Evolutionary conservation across 2,329 filamentous ascomycete genomes (phyloP).

Genomic region (Ceratocystis smalleyi): DNA sequence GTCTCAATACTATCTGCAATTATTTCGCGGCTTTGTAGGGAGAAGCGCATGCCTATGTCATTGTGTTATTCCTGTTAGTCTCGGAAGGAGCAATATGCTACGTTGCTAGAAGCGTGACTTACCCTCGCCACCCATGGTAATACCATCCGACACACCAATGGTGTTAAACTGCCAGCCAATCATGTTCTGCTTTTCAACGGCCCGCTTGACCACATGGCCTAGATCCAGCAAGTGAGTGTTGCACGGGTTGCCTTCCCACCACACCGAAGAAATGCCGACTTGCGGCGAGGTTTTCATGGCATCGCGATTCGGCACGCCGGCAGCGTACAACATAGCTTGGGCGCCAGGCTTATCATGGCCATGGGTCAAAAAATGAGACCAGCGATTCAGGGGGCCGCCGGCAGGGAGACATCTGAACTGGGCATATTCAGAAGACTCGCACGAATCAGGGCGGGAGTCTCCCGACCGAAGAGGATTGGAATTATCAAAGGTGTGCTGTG

Average conservation of each 20-base stretch:
- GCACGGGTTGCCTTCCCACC: constrained; percentile 97
- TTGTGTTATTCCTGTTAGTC: neutral
- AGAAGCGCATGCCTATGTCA: constrained; percentile 70
- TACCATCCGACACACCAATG: constrained; percentile 74
- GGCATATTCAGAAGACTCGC: constrained; percentile 31
- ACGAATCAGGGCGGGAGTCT: neutral
- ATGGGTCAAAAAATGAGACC: constrained; percentile 66
- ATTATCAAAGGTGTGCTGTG: neutral
- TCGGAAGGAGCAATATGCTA: neutral
- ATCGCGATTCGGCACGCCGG: constrained; percentile 67
- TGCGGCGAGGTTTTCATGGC: constrained; percentile 85
- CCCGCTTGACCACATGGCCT: constrained; percentile 71
- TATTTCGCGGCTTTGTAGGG: constrained; percentile 75
- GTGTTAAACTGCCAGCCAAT: constrained; percentile 92
- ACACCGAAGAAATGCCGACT: constrained; percentile 78
- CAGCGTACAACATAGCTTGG: constrained; percentile 92
- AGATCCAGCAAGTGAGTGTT: constrained; percentile 47
- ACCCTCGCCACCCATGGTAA: constrained; percentile 92
- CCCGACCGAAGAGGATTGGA: constrained; percentile 1
- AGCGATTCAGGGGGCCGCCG: constrained; percentile 56
- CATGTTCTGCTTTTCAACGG: constrained; percentile 69
- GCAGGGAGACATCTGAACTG: constrained; percentile 37
- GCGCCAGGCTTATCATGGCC: constrained; percentile 85
- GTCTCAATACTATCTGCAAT: constrained; percentile 92
- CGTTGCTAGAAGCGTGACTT: constrained; percentile 18